phyloP scores from a whole-genome alignment of 768 basidiomycete genomes.

The Baorangia bicolor region DNA sequence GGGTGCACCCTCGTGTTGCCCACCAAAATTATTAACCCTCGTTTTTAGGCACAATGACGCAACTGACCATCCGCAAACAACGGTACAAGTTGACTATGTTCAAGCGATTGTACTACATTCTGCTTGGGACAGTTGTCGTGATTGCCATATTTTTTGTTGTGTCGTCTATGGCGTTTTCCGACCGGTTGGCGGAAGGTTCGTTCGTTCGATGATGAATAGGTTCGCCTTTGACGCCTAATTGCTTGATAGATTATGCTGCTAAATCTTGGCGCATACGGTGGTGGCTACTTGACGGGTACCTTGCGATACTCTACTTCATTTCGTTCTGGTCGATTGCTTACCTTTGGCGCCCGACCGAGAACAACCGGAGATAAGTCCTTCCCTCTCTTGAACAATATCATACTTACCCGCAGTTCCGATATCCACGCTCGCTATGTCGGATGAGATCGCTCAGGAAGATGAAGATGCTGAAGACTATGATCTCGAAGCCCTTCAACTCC shows the following conservation, averaged over 20 bases:
- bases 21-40: slow-evolving; percentile 2
- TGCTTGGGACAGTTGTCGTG: slow-evolving; percentile 76
- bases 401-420: slow-evolving; percentile 32
- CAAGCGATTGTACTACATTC: slow-evolving; percentile 78
- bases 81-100: slow-evolving; percentile 89
- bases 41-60: slow-evolving; percentile 75
- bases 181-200: slow-evolving; percentile 84
- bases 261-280: slow-evolving; percentile 88
- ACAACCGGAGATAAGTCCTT: slow-evolving; percentile 77
- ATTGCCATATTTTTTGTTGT: slow-evolving; percentile 91
- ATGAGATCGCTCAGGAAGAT: slow-evolving; percentile 94
- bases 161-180: slow-evolving; percentile 88
- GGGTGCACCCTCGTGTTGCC: slow-evolving; percentile 15
- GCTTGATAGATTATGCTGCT: slow-evolving; percentile 78
- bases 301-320: slow-evolving; percentile 82
- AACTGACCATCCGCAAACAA: slow-evolving; percentile 84
- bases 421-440: slow-evolving; percentile 87
- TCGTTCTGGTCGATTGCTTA: slow-evolving; percentile 81
- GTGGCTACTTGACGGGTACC: slow-evolving; percentile 96
- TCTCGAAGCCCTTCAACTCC: slow-evolving; percentile 67
- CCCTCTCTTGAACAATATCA: background rate
- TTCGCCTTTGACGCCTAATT: background rate
- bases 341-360: slow-evolving; percentile 90
- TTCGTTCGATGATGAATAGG: slow-evolving; percentile 3
- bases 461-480: slow-evolving; percentile 94